Percentiles rank a stretch among this genome's conserved stretches.
These are phyloP conservation scores for Metarhizium sp. DNA, from an alignment of 2,329 filamentous ascomycete species.

Conservation along the genomic window DNA sequence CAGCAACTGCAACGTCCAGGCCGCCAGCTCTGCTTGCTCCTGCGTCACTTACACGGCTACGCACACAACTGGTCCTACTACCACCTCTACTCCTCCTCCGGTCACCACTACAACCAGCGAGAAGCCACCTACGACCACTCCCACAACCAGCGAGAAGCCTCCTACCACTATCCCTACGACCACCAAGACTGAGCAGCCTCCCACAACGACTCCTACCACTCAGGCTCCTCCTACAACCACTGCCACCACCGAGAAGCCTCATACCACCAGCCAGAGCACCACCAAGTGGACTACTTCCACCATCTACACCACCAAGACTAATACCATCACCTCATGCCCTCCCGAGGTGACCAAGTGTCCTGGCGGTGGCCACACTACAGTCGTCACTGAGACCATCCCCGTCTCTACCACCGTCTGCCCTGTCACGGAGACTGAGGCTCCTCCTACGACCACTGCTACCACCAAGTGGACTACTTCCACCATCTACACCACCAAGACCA, in stretches of 20 bases:
- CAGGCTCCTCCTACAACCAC: conserved; percentile 5
- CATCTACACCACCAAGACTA: conserved; percentile 17
- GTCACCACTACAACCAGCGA: conserved; percentile 4
- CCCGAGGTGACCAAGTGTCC: conserved; percentile 22
- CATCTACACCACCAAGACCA: conserved; percentile 17
- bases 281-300: conserved; percentile 21
- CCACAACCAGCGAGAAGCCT: conserved; percentile 4
- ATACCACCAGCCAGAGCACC: conserved; percentile 4
- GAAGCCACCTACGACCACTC: not conserved
- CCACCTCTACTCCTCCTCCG: conserved; percentile 5
- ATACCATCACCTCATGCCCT: conserved; percentile 21
- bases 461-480: conserved; percentile 21
- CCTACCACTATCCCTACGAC: conserved; percentile 6
- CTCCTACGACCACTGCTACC: conserved; percentile 5
- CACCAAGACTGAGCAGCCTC: conserved; percentile 5
- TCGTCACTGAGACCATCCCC: conserved; percentile 19
- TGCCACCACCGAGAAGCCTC: conserved; percentile 3
- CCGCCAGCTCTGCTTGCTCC: conserved; percentile 25
- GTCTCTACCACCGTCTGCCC: conserved; percentile 34
- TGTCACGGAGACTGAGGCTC: conserved; percentile 16
- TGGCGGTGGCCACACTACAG: conserved; percentile 14
- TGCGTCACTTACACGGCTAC: conserved; percentile 27
- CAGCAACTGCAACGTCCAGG: conserved; percentile 17
- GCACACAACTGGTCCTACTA: conserved; percentile 11
- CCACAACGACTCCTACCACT: conserved; percentile 6